Conservation (phyloP, 129 eudicot genomes). For the Tanacetum coccineum region DNA sequence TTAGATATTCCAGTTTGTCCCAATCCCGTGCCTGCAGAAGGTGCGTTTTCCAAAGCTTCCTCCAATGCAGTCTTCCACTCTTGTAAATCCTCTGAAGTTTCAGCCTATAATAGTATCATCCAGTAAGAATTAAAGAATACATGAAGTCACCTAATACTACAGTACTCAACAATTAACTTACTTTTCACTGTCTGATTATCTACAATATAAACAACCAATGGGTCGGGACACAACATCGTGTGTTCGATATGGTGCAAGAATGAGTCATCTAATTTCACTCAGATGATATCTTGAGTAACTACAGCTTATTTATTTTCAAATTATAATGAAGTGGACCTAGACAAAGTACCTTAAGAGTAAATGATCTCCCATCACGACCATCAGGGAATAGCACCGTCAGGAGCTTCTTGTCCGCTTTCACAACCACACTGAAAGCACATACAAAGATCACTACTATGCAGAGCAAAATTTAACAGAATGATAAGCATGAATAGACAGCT, state of each 20-base stretch:
- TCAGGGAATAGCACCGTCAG: slow-evolving; percentile 87
- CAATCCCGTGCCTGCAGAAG: slow-evolving; percentile 47
- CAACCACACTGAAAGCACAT: slow-evolving; percentile 68
- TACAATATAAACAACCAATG: too few relatives aligned
- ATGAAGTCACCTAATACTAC: neutral
- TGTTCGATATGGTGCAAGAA: too few relatives aligned
- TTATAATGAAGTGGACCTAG: neutral
- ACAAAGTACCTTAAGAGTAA: slow-evolving; percentile 83
- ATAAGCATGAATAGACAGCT: neutral
- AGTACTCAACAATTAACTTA: too few relatives aligned
- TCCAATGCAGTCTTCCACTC: slow-evolving; percentile 94
- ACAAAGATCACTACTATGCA: slow-evolving; percentile 22
- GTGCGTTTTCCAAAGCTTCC: slow-evolving; percentile 84
- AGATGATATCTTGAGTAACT: slow-evolving; percentile 6
- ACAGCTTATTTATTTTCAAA: slow-evolving; percentile 1
- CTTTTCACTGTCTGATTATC: too few relatives aligned
- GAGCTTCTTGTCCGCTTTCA: slow-evolving; percentile 87
- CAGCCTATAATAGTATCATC: slow-evolving; percentile 46
- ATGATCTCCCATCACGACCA: slow-evolving; percentile 92
- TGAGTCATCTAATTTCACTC: neutral
- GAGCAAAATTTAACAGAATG: slow-evolving; percentile 4
- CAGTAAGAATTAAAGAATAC: neutral
- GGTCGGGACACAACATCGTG: too few relatives aligned
- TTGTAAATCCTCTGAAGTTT: slow-evolving; percentile 72
- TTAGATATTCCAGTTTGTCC: slow-evolving; percentile 70